Evolutionary conservation across 768 basidiomycete genomes (phyloP).

Genomic region (Pilatotrama ljubarskyi): DNA sequence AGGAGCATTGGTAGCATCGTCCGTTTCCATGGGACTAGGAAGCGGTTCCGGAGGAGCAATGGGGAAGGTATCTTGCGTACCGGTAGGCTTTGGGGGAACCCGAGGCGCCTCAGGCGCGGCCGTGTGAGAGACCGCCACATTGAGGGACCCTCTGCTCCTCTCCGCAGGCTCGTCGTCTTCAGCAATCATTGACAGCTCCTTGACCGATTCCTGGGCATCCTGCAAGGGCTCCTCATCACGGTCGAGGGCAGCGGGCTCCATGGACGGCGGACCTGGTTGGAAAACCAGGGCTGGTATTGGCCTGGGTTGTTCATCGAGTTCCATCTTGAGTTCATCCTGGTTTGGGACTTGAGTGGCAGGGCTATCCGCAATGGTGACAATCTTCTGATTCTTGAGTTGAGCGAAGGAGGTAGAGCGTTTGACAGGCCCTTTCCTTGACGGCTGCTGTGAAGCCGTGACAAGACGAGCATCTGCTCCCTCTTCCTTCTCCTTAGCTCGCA

Average conservation of each 20-base stretch:
- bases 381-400: conserved; percentile 17
- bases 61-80: neutral
- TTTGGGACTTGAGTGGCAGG: conserved; percentile 5
- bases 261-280: neutral
- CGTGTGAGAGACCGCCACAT: neutral
- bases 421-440: neutral
- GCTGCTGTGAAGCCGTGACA: neutral
- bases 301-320: neutral
- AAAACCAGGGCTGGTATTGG: conserved; percentile 3
- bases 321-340: neutral
- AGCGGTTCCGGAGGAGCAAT: neutral
- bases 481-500: conserved; percentile 21
- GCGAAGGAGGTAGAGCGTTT: neutral
- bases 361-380: conserved; percentile 24
- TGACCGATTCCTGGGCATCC: conserved; percentile 15
- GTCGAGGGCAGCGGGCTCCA: neutral
- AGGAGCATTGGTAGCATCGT: neutral
- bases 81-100: neutral
- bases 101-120: neutral
- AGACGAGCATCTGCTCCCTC: neutral
- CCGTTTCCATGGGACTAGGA: conserved; percentile 1
- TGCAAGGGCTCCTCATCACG: neutral
- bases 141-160: conserved; percentile 24
- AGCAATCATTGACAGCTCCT: conserved; percentile 66
- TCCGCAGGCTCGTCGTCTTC: conserved; percentile 69